Percentiles rank a stretch among this genome's conserved stretches.
Conservation (phyloP, 169 alveolate species). For the Cryptosporidium parvum region DNA sequence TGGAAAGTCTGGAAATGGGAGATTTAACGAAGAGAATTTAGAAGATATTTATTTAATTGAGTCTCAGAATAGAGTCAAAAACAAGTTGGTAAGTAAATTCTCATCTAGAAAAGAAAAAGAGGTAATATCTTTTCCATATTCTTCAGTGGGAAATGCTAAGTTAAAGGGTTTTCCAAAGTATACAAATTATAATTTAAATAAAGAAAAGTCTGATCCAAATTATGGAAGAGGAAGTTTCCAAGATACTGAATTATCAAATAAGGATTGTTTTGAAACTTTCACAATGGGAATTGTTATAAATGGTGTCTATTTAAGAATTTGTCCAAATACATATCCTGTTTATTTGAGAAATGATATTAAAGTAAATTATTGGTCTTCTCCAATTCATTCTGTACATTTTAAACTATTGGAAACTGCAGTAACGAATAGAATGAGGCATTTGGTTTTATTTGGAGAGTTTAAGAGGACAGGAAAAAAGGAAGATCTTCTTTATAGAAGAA, state of each 20-base stretch:
- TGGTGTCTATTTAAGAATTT: constrained; percentile 56
- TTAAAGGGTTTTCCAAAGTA: constrained; percentile 48
- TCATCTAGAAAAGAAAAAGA: constrained; percentile 19
- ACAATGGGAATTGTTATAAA: constrained; percentile 53
- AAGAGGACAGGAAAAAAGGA: constrained; percentile 6
- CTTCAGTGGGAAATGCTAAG: constrained; percentile 17
- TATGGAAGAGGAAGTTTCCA: constrained; percentile 32
- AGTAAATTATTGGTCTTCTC: constrained; percentile 34
- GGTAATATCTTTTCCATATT: constrained; percentile 23
- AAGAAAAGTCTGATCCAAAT: constrained; percentile 5
- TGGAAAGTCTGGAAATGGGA: neutral
- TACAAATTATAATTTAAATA: constrained; percentile 25
- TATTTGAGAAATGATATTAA: constrained; percentile 21
- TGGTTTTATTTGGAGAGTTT: constrained; percentile 48
- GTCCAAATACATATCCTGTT: constrained; percentile 62
- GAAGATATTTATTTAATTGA: neutral
- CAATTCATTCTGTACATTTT: constrained; percentile 50
- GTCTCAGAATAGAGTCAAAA: neutral
- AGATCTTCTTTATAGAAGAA: constrained; percentile 13
- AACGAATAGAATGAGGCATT: constrained; percentile 61
- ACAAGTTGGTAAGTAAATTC: constrained; percentile 27
- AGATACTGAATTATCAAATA: constrained; percentile 5
- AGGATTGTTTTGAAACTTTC: constrained; percentile 31
- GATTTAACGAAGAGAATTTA: neutral
- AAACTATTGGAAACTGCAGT: constrained; percentile 41